A percentile compares a stretch with the other conserved stretches of the same genome.
Conservation (phyloP, 2,329 filamentous ascomycete species). For the Sarocladium kiliense region DNA sequence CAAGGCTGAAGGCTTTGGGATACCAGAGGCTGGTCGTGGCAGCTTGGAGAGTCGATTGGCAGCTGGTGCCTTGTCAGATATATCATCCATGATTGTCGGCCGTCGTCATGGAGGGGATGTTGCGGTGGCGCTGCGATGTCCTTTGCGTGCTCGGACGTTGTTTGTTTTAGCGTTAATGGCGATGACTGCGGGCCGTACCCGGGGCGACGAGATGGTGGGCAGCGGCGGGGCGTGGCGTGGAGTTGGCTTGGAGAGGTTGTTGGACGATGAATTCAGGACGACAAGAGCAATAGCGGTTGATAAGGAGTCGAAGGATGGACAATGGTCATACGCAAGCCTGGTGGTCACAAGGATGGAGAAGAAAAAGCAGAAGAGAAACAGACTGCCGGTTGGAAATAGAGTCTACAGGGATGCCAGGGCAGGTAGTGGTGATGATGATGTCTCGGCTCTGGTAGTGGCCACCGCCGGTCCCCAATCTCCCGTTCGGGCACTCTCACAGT, state of each 20-base stretch:
- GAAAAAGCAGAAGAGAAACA: slow-evolving; percentile 5
- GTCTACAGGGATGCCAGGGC: slow-evolving; percentile 4
- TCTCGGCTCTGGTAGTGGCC: slow-evolving; percentile 5
- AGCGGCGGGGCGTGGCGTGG: not conserved
- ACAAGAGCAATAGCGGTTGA: not conserved
- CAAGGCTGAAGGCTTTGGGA: slow-evolving; percentile 24
- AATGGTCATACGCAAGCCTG: not conserved
- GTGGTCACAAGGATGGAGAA: not conserved
- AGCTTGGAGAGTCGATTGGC: slow-evolving; percentile 30
- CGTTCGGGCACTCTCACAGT: not conserved
- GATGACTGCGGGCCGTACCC: slow-evolving; percentile 4
- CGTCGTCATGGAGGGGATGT: not conserved
- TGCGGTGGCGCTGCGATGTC: not conserved
- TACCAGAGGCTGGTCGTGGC: slow-evolving; percentile 25
- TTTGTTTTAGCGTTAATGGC: slow-evolving; percentile 5
- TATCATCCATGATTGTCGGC: not conserved
- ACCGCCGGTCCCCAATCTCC: not conserved
- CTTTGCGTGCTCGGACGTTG: slow-evolving; percentile 1
- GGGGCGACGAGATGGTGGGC: slow-evolving; percentile 8
- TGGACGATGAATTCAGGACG: not conserved
- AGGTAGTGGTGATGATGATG: slow-evolving; percentile 1
- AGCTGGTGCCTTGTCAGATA: slow-evolving; percentile 11
- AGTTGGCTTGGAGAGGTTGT: not conserved
- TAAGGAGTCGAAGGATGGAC: not conserved
- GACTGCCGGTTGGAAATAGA: not conserved